phyloP scores from a whole-genome alignment of 2,329 filamentous ascomycete genomes.

The Colletotrichum viniferum region DNA sequence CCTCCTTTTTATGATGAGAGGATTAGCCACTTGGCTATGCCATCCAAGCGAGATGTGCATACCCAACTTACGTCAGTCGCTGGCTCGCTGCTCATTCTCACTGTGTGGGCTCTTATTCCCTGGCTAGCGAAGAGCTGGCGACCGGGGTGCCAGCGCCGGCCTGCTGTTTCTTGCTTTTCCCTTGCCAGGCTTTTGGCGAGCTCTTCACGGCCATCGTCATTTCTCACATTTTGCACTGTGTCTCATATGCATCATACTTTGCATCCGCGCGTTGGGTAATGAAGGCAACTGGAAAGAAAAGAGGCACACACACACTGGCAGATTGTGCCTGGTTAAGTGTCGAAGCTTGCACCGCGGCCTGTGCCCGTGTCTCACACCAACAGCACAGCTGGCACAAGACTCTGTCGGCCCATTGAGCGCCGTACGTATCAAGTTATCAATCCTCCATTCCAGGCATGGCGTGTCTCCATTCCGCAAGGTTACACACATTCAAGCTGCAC shows the following conservation, averaged over 20 bases:
- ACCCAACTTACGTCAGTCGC: constrained; percentile 10
- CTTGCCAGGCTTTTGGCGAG: not conserved
- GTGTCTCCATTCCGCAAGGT: constrained; percentile 16
- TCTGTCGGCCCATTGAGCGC: not conserved
- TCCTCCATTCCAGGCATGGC: constrained; percentile 14
- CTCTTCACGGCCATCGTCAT: constrained; percentile 8
- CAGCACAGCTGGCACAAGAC: constrained; percentile 3
- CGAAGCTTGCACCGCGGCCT: constrained; percentile 1
- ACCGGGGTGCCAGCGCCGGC: constrained; percentile 4
- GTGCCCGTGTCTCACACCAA: constrained; percentile 15
- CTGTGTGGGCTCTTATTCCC: not conserved
- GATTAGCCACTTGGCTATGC: constrained; percentile 10
- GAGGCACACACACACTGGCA: not conserved
- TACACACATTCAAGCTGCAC: constrained; percentile 12
- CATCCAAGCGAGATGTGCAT: constrained; percentile 7
- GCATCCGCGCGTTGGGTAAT: not conserved
- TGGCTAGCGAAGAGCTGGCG: not conserved
- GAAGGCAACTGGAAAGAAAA: not conserved
- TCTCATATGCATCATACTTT: constrained; percentile 1
- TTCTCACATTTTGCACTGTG: constrained; percentile 11
- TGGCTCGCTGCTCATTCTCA: not conserved
- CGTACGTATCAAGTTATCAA: constrained; percentile 13
- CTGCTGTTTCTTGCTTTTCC: constrained; percentile 1
- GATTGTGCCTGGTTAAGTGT: not conserved
- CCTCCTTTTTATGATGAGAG: constrained; percentile 5